Conservation (phyloP, 2,329 filamentous ascomycete species). For the Biscogniauxia sp. region DNA sequence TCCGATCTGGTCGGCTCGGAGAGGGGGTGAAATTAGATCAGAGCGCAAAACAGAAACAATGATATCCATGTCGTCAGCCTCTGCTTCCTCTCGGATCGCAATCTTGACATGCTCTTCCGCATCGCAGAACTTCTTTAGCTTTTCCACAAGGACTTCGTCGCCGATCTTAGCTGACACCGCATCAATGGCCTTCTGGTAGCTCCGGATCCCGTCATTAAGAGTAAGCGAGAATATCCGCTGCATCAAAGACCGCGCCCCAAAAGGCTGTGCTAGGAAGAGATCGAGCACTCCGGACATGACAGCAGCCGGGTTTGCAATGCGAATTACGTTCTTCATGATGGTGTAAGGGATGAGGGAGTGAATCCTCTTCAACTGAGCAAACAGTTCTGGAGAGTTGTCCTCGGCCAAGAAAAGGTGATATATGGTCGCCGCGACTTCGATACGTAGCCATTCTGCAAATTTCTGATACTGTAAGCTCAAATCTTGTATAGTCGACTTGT, state of each 20-base stretch:
- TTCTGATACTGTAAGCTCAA: slow-evolving; percentile 95
- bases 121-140: slow-evolving; percentile 77
- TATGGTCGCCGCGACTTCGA: slow-evolving; percentile 93
- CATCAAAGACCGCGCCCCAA: slow-evolving; percentile 83
- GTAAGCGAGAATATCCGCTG: slow-evolving; percentile 94
- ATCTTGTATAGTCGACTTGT: slow-evolving; percentile 83
- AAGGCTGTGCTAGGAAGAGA: slow-evolving; percentile 92
- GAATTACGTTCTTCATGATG: slow-evolving; percentile 92
- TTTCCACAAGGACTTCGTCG: slow-evolving; percentile 75
- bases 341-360: slow-evolving; percentile 93
- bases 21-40: slow-evolving; percentile 68
- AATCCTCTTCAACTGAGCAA: slow-evolving; percentile 89
- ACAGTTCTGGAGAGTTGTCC: slow-evolving; percentile 95
- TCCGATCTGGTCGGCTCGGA: slow-evolving; percentile 73
- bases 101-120: slow-evolving; percentile 73
- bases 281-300: slow-evolving; percentile 97
- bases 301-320: slow-evolving; percentile 91
- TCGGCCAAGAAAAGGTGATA: slow-evolving; percentile 97
- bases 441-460: slow-evolving; percentile 96
- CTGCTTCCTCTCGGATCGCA: slow-evolving; percentile 70
- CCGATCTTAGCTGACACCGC: slow-evolving; percentile 72
- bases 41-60: slow-evolving; percentile 82
- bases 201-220: slow-evolving; percentile 83
- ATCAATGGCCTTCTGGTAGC: slow-evolving; percentile 85
- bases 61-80: slow-evolving; percentile 73